Evolutionary conservation across 1,284 basidiomycete species (phyloP), one percentile per base, ranked within the genome.

Genomic region (Chondrostereum purpureum): DNA sequence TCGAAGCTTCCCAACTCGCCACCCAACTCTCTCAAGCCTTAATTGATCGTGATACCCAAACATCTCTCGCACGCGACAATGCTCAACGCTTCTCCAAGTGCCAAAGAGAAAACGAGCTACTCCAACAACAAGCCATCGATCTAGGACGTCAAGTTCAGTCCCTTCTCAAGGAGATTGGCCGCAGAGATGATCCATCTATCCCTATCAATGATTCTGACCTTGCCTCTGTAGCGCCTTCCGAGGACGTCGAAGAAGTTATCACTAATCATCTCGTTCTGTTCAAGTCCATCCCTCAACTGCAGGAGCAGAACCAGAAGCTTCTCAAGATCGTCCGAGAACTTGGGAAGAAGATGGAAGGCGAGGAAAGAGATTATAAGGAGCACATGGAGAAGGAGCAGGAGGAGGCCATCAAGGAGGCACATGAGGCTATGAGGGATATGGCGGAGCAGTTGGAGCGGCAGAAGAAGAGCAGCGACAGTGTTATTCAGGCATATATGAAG

Each of bases 181-280:
- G 92, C 17, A 75, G 78, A 11, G 83, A 92, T 44, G 88, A 97
- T 60, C 86, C 92, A 1, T 77, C 80, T 0, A 77, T 95, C 20
- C 82, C 84, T 11, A 73, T 79, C 0, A 79, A 87, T 46, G 80
- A 83, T 21, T 8, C 27, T n/a, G 77, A 88, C 21, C 71, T 91
- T 20, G 83, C 86, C 39, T 46, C 45, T 27, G 34, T 49, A 19
- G 24, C 45, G 39, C 74, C 75, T 4, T 13, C 36, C 1, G 73
- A 78, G 43, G 75, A 78, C 50, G 81, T 84, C 20, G 83, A 92
- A 51, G 70, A 72, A 0, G 80, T 98, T 52, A 95, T 98, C 62
- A 88, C 90, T 17, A 88, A 88, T 58, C 78, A 93, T 55, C 79
- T 99, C 11, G 88, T 98, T 39, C 78, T 92, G 19, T 99, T 94